Evolutionary conservation across 2,329 filamentous ascomycete genomes (phyloP).

Genomic region (Thermomyces lanuginosus): DNA sequence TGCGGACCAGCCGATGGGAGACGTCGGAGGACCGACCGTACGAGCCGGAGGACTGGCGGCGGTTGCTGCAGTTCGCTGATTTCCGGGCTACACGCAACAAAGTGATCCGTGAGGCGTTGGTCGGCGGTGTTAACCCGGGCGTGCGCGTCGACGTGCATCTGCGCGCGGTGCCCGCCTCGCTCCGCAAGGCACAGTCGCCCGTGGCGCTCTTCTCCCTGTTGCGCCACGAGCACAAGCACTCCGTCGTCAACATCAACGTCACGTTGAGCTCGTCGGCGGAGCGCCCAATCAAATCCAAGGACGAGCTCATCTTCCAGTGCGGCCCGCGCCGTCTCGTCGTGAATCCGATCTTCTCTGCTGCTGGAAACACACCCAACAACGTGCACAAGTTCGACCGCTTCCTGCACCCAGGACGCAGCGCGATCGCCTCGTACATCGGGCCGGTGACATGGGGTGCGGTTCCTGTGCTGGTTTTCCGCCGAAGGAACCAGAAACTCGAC

Average conservation of each 20-base stretch:
- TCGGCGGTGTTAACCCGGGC: conserved; percentile 74
- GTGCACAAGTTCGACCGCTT: conserved; percentile 94
- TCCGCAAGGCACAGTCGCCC: conserved; percentile 41
- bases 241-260: conserved; percentile 76
- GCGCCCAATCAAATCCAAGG: conserved; percentile 72
- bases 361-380: conserved; percentile 84
- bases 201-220: conserved; percentile 71
- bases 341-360: conserved; percentile 77
- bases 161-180: conserved; percentile 37
- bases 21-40: conserved; percentile 71
- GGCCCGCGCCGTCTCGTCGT: conserved; percentile 74
- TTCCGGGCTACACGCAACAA: conserved; percentile 71
- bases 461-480: conserved; percentile 79
- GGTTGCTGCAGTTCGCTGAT: conserved; percentile 73
- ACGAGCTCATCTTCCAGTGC: conserved; percentile 79
- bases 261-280: conserved; percentile 63
- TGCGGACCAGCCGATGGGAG: conserved; percentile 78
- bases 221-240: conserved; percentile 87
- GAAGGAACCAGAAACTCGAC: conserved; percentile 32
- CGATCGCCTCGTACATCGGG: conserved; percentile 76
- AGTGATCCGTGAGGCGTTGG: conserved; percentile 62
- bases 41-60: conserved; percentile 78
- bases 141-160: conserved; percentile 71
- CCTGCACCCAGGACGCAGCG: conserved; percentile 76
- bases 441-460: conserved; percentile 88